Evolutionary conservation across 768 basidiomycete species (phyloP), one percentile per base, ranked within the genome.

Genomic region (Psilocybe tampanensis): DNA sequence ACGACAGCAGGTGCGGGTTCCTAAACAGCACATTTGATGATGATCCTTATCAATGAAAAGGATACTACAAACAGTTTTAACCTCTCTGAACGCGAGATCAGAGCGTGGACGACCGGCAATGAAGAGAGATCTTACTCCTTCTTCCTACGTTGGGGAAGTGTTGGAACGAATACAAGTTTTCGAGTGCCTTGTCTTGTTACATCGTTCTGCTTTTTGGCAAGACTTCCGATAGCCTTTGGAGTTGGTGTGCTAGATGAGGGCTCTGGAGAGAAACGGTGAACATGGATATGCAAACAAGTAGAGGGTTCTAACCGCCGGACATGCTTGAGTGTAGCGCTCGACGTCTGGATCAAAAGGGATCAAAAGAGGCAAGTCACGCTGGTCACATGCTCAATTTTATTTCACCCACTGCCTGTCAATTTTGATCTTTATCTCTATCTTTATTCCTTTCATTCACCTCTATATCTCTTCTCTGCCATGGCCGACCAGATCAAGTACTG

Each of bases 91-190:
- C 39, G 23, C 21, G 19, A 33, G 41, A 54, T 56, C 55, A 62
- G 41, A 52, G 26, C 58, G 56, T 47, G 17, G 54, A 13, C 12
- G 32, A 29, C 19, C 23, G 48, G n/a, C n/a, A 39, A 48, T 2
- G 42, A 52, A 52, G 15, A 41, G 45, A 44, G 24, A 42, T 68
- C 70, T 66, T 61, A 90, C 86, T 89, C 88, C 76, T 90, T 92
- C 76, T 87, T 89, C 61, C 90, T 82, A 62, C 89, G 76, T n/a
- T 81, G 70, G 13, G 90, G 89, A 51, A 92, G 77, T 6, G 86
- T 89, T 0, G 91, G 91, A 8, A 88, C 84, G 63, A 93, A 93
- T 69, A 89, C 92, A 71, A 92, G 82, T 68, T 85, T 92, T 65
- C 86, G 85, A 1, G 86, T 80, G 43, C 89, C 89, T 56, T 88